These are phyloP conservation scores for Termitomyces sp. DNA, from an alignment of 768 basidiomycete genomes.

Conservation along the genomic window DNA sequence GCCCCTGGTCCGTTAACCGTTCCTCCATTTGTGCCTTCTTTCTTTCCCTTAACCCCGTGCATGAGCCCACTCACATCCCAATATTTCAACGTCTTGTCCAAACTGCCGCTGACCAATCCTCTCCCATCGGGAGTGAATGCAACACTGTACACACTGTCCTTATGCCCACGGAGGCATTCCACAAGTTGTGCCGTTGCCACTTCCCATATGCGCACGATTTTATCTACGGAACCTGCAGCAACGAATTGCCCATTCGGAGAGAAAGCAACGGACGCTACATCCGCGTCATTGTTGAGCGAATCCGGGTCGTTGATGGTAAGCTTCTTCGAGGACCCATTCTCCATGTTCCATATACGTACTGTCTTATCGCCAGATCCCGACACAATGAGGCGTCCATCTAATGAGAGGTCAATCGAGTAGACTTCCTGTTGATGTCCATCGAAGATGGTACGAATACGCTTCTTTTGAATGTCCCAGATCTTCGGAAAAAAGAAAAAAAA, in stretches of 20 bases:
- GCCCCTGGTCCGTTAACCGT: conserved; percentile 24
- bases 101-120: conserved; percentile 85
- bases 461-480: conserved; percentile 91
- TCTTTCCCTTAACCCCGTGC: conserved; percentile 52
- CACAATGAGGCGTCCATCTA: conserved; percentile 81
- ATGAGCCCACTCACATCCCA: conserved; percentile 84
- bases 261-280: conserved; percentile 77
- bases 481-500: conserved; percentile 26
- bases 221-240: conserved; percentile 68
- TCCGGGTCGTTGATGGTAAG: conserved; percentile 52
- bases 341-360: conserved; percentile 44
- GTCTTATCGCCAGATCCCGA: conserved; percentile 79
- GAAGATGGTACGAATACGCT: conserved; percentile 74
- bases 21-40: conserved; percentile 41
- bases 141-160: conserved; percentile 81
- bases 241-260: conserved; percentile 68
- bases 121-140: conserved; percentile 93
- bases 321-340: conserved; percentile 31
- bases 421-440: conserved; percentile 92
- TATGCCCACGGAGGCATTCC: conserved; percentile 73
- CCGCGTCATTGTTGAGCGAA: conserved; percentile 40
- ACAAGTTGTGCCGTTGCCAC: conserved; percentile 60
- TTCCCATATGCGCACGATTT: conserved; percentile 79
- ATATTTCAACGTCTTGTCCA: conserved; percentile 84
- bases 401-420: conserved; percentile 88